Percentiles rank a stretch among this genome's conserved stretches.
Conservation (phyloP, 2,329 filamentous ascomycete genomes). For the Stagonosporopsis rhizophila region DNA sequence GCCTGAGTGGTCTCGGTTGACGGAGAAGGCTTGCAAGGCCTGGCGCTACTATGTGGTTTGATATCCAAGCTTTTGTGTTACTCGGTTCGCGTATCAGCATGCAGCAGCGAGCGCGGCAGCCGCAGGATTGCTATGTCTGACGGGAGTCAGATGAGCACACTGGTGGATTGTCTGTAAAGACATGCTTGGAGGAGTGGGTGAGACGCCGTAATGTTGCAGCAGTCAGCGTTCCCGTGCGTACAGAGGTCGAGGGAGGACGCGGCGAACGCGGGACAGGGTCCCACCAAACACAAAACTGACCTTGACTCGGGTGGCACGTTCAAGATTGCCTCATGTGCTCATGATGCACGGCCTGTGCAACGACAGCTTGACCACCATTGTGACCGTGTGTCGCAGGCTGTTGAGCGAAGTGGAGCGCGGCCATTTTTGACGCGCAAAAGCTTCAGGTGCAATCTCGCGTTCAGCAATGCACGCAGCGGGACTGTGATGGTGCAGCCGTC, state of each 20-base stretch:
- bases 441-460: constrained; percentile 10
- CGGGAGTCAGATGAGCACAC: constrained; percentile 24
- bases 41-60: constrained; percentile 30
- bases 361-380: constrained; percentile 11
- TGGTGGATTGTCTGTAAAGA: constrained; percentile 9
- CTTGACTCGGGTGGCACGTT: constrained; percentile 28
- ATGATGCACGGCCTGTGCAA: constrained; percentile 23
- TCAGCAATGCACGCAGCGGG: constrained; percentile 19
- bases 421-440: constrained; percentile 11
- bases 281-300: constrained; percentile 14
- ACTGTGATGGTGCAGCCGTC: constrained; percentile 24
- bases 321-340: constrained; percentile 28
- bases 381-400: constrained; percentile 13
- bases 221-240: constrained; percentile 11
- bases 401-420: constrained; percentile 13
- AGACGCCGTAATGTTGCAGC: constrained; percentile 15
- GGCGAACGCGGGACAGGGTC: constrained; percentile 32
- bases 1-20: constrained; percentile 29
- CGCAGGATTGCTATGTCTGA: constrained; percentile 24
- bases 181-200: constrained; percentile 4
- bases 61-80: constrained; percentile 31
- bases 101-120: constrained; percentile 32
- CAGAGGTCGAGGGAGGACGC: constrained; percentile 13
- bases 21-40: constrained; percentile 26
- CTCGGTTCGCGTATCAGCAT: constrained; percentile 25